A percentile compares a stretch with the other conserved stretches of the same genome.
phyloP scores from a whole-genome alignment of 2,329 filamentous ascomycete species.

The Cladosporium sp. region DNA sequence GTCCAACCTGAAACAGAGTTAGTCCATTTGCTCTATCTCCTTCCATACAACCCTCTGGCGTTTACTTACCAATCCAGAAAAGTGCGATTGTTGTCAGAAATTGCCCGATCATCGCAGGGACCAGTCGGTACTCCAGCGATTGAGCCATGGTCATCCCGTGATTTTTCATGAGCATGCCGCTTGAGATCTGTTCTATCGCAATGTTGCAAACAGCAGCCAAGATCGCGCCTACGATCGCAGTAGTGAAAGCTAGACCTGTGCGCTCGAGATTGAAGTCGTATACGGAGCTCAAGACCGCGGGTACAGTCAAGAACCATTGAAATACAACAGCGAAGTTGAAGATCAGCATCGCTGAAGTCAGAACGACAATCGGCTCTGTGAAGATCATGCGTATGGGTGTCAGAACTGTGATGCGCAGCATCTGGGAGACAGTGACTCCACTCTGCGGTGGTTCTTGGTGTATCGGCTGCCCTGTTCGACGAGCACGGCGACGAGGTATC shows the following conservation, averaged over 20 bases:
- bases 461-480: background rate
- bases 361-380: slow-evolving; percentile 28
- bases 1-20: slow-evolving; percentile 23
- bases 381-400: slow-evolving; percentile 23
- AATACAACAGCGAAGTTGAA: slow-evolving; percentile 30
- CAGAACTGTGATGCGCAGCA: slow-evolving; percentile 23
- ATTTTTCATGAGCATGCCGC: slow-evolving; percentile 8
- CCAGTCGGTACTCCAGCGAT: slow-evolving; percentile 31
- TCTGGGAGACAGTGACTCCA: slow-evolving; percentile 22
- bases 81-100: slow-evolving; percentile 28
- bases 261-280: slow-evolving; percentile 10
- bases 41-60: background rate
- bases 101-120: slow-evolving; percentile 34
- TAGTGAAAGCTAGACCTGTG: slow-evolving; percentile 32
- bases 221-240: slow-evolving; percentile 28
- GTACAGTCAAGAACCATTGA: slow-evolving; percentile 32
- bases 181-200: slow-evolving; percentile 24
- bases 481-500: slow-evolving; percentile 25
- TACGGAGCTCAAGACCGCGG: slow-evolving; percentile 26
- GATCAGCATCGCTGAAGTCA: slow-evolving; percentile 24
- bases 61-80: slow-evolving; percentile 29
- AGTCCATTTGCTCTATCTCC: background rate
- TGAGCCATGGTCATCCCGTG: slow-evolving; percentile 3
- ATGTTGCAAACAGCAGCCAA: slow-evolving; percentile 27
- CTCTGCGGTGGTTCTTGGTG: slow-evolving; percentile 19